Base-by-base conservation (phyloP, 768 basidiomycete species). In the Baorangia bicolor region DNA sequence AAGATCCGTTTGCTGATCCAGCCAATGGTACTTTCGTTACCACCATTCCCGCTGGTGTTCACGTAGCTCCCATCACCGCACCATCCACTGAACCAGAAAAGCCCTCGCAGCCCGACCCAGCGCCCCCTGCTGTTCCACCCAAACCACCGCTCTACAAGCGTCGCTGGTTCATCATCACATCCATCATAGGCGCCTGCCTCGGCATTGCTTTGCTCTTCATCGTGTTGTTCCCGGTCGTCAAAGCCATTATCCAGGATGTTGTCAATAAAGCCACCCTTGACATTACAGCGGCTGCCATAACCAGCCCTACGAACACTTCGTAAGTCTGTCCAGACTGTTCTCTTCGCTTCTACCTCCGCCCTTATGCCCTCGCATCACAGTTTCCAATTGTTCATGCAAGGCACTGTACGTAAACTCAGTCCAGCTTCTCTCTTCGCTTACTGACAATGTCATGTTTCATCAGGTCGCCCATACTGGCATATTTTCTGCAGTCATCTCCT, bases 391-490 rank as follows among this genome's bases (percentile, higher is more conserved):
- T 63, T 61, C 5, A 70, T 88, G 66, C 70, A 79, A 56, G 86
- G 84, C 49, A 79, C 77, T 58, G 86, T 85, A 71, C 57, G 74
- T 58, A 60, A 53, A 14, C 20, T 11, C 20, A 49, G 12, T 46
- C 28, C 20, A 37, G 1, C 30, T 14, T 14, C 25, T 3, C 12
- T 21, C 35, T 43, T 43, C 27, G 14, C 20, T 11, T 25, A 37
- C 40, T 45, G 21, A 49, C 35, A n/a, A n/a, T n/a, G n/a, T n/a
- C n/a, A 33, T 16, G 6, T 54, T 39, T 37, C 53, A 48, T 42
- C 28, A 85, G 83, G 85, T 86, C 28, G 75, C 81, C 21, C 87
- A 90, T 63, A 82, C 87, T 2, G 85, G 88, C 43, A 78, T 83
- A 34, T 78, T 90, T 64, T 68, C 80, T 13, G 87, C 88, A 9